Base-by-base conservation (phyloP, 2,329 filamentous ascomycete species). In the Colletotrichum trifolii region DNA sequence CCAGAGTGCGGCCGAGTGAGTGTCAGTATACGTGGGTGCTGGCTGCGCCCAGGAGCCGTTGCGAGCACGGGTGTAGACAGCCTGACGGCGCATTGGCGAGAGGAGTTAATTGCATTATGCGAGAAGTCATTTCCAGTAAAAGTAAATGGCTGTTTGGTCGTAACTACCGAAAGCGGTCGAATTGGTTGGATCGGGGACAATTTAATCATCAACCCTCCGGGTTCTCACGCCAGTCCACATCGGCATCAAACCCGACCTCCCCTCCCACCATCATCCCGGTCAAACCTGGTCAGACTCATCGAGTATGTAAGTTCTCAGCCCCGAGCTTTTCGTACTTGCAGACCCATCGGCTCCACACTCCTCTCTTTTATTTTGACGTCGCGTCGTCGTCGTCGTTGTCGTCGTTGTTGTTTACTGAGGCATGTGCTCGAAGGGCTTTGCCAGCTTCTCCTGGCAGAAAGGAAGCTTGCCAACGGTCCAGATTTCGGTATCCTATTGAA, bases 381-480 rank as follows among this genome's bases (percentile, higher is more conserved):
- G 33, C 15, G 33, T 15, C 9, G 9, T 13, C 25, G 25, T 5
- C 25, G 12, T 17, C 15, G 6, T 10, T 11, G 25, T 1, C 25
- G 12, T 17, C 15, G 6, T 12, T 40, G 15, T 10, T 11, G 8
- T 56, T 76, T 83, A 87, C 74, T 86, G 74, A 11, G 87, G 88
- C 88, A 91, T 90, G 75, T 88, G 78, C 72, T 83, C 75, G 75
- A 90, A 90, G 3, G 87, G 81, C 75, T 90, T 85, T 54, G 80
- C 86, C 67, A 91, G 81, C 69, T 85, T 77, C 81, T 91, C 89
- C 80, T 87, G 82, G 81, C 88, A 89, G 81, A 91, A 91, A 13
- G 89, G 88, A 69, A 91, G 83, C 83, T 91, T 91, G 79, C 85
- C 76, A 68, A 81, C 84, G 54, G 87, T 89, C 88, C 89, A 91